Conservation (phyloP, 352 stramenopile species). For the Stephanocyclus meneghinianus region DNA sequence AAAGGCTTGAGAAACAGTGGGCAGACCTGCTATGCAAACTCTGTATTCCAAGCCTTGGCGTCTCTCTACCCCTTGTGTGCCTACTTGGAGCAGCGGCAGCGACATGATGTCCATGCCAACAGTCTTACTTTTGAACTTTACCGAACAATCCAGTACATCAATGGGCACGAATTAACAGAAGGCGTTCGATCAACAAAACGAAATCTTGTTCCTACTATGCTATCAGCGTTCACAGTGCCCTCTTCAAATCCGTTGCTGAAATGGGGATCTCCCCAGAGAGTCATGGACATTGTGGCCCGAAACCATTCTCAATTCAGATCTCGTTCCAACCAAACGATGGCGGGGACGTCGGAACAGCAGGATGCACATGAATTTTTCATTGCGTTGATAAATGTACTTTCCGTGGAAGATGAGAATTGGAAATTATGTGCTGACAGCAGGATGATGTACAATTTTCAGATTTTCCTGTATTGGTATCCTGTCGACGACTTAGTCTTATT, state of each 20-base stretch:
- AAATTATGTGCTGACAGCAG: not conserved
- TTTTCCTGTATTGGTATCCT: not conserved
- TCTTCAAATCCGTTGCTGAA: slow-evolving; percentile 5
- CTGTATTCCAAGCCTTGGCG: slow-evolving; percentile 79
- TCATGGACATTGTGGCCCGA: slow-evolving; percentile 52
- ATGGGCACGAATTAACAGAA: slow-evolving; percentile 29
- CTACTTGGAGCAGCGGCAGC: slow-evolving; percentile 62
- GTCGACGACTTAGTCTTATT: not conserved
- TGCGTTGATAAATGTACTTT: slow-evolving; percentile 67
- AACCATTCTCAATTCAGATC: slow-evolving; percentile 64
- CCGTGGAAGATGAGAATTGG: slow-evolving; percentile 5
- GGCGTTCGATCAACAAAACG: not conserved
- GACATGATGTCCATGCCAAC: slow-evolving; percentile 11
- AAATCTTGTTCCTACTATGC: not conserved
- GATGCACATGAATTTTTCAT: slow-evolving; percentile 80
- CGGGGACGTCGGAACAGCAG: slow-evolving; percentile 65
- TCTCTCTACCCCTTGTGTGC: slow-evolving; percentile 58
- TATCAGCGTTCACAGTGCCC: not conserved
- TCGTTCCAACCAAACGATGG: slow-evolving; percentile 23
- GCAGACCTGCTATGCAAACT: slow-evolving; percentile 86
- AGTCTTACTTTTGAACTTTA: slow-evolving; percentile 25
- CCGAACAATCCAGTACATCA: slow-evolving; percentile 41
- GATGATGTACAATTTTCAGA: not conserved
- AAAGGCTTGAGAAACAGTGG: slow-evolving; percentile 81
- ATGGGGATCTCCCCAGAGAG: slow-evolving; percentile 21